phyloP scores from a whole-genome alignment of 2,329 filamentous ascomycete genomes.

The Fusarium drepaniforme region DNA sequence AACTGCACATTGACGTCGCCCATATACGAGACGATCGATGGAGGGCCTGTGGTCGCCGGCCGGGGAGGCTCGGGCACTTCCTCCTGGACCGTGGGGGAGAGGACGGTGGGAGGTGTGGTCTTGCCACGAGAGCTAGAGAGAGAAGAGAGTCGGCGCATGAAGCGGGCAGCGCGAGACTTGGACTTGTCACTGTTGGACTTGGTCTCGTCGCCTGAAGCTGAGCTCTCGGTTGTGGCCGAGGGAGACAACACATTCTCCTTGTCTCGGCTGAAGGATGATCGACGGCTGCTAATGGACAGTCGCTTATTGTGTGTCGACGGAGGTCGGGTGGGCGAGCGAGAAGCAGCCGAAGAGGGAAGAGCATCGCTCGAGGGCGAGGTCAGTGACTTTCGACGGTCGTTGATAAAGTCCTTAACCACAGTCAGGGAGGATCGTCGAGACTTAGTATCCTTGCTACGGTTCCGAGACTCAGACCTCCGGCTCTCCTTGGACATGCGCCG shows the following conservation, averaged over 20 bases:
- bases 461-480: constrained; percentile 51
- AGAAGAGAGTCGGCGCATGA: constrained; percentile 70
- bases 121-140: constrained; percentile 62
- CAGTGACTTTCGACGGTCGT: constrained; percentile 67
- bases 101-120: constrained; percentile 54
- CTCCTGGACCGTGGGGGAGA: constrained; percentile 65
- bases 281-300: constrained; percentile 74
- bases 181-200: constrained; percentile 60
- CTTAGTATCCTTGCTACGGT: constrained; percentile 51
- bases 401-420: constrained; percentile 72
- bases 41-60: constrained; percentile 47
- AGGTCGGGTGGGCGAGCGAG: constrained; percentile 61
- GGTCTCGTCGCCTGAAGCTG: constrained; percentile 61
- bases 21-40: constrained; percentile 73
- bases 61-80: constrained; percentile 51
- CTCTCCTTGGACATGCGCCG: constrained; percentile 59
- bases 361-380: constrained; percentile 61
- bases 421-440: constrained; percentile 70
- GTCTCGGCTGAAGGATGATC: constrained; percentile 64
- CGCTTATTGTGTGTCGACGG: constrained; percentile 62
- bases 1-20: constrained; percentile 98
- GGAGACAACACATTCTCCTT: constrained; percentile 53
- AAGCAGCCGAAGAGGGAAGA: constrained; percentile 44
- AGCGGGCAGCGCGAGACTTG: constrained; percentile 65
- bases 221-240: constrained; percentile 57